Evolutionary conservation across 1,284 basidiomycete genomes (phyloP).

Genomic region (Apiotrichum domesticum): DNA sequence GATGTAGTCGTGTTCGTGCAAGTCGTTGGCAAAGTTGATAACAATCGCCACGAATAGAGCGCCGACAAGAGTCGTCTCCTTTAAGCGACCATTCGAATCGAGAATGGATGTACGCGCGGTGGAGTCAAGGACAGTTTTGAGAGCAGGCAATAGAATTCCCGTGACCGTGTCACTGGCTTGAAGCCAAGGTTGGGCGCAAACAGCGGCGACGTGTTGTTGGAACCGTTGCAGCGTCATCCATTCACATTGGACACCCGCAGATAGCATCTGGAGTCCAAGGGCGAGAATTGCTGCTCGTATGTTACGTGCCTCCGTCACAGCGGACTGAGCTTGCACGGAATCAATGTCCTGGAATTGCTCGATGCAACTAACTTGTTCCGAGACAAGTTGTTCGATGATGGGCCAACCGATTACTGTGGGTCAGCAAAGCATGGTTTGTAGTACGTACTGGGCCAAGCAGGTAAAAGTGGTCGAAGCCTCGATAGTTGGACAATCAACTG

Average conservation of each 20-base stretch:
- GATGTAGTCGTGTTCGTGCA: conserved; percentile 22
- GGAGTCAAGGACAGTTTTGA: conserved; percentile 32
- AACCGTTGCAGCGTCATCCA: conserved; percentile 32
- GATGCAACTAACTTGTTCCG: conserved; percentile 25
- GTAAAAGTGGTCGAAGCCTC: conserved; percentile 16
- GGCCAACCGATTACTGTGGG: conserved; percentile 33
- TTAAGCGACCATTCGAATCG: conserved; percentile 10
- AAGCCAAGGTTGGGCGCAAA: conserved; percentile 26
- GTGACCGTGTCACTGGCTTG: conserved; percentile 17
- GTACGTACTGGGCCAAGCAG: conserved; percentile 32
- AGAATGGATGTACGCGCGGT: conserved; percentile 18
- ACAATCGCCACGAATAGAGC: conserved; percentile 32
- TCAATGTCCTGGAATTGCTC: conserved; percentile 15
- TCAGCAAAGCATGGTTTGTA: background rate
- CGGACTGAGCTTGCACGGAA: conserved; percentile 17
- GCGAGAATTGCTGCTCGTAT: conserved; percentile 26
- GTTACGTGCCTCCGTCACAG: conserved; percentile 26
- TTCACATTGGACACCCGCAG: conserved; percentile 25
- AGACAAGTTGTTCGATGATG: conserved; percentile 29
- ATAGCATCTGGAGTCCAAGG: conserved; percentile 35
- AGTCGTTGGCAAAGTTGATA: conserved; percentile 27
- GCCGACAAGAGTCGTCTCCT: conserved; percentile 25
- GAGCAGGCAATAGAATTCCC: conserved; percentile 27
- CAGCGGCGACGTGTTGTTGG: conserved; percentile 36
- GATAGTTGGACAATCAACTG: conserved; percentile 22